phyloP scores from a whole-genome alignment of 2,329 filamentous ascomycete genomes.

The Talaromyces verruculosus region DNA sequence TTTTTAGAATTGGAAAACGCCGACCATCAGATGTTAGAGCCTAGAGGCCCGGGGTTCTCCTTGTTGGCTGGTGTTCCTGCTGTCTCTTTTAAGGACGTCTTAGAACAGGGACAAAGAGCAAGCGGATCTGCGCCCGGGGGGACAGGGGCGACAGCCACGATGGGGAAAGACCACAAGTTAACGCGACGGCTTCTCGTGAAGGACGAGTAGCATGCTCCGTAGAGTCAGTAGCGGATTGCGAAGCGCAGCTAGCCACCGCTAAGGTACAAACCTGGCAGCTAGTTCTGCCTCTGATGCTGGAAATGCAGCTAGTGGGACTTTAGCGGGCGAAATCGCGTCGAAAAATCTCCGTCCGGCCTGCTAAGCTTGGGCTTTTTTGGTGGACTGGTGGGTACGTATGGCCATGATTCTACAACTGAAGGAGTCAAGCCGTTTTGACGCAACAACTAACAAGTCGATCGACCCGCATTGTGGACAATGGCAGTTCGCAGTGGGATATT shows the following conservation, averaged over 20 bases:
- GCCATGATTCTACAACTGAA: background rate
- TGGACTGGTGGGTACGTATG: background rate
- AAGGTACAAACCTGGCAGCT: background rate
- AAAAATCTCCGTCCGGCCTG: conserved; percentile 7
- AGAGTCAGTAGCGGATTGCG: background rate
- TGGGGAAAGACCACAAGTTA: background rate
- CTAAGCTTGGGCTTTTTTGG: background rate
- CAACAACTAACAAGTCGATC: background rate
- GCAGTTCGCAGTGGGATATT: background rate
- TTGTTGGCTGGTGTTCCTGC: background rate
- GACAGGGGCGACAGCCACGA: conserved; percentile 15
- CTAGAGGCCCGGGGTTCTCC: background rate
- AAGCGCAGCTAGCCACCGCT: conserved; percentile 7
- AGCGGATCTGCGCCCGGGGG: conserved; percentile 15
- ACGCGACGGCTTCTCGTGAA: background rate
- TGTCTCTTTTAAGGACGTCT: background rate
- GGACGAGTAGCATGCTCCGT: conserved; percentile 4
- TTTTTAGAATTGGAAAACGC: conserved; percentile 5
- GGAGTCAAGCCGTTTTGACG: background rate
- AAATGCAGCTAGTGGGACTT: conserved; percentile 1
- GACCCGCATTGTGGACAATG: background rate
- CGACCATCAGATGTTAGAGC: background rate
- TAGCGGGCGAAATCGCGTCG: background rate
- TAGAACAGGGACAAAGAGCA: background rate
- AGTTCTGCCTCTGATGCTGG: background rate